Evolutionary conservation across 257 asterid species (phyloP), one percentile per base, ranked within the genome.

Genomic region (Nicotiana tabacum): DNA sequence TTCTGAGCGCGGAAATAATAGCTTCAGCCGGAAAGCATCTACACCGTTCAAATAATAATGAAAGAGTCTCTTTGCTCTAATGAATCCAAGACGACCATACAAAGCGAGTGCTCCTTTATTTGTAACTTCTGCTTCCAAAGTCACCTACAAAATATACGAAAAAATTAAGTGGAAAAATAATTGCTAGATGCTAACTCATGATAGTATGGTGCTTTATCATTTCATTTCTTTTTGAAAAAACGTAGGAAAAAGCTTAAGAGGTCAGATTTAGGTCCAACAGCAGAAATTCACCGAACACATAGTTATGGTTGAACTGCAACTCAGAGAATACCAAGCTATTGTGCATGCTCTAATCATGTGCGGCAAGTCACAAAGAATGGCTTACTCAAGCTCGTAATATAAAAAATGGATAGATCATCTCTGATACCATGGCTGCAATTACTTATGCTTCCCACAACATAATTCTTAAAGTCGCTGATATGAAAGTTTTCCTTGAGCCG

Each of bases 61-160:
- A 87, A 94, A 96, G 83, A 96, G 97, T 88, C 99, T 91, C 90
- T 96, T 96, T 29, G 99, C 93, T 83, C 97, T 90, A 12, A 96
- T 90, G 81, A 96, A 96, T 24, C 99, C 99, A 80, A 96, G 92
- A 39, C 97, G 93, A 6, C 99, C 98, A 68, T 96, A 96, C 5
- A 96, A 83, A 0, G 98, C 98, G 69, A 96, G 95, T 21, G 99
- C 99, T 83, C 98, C 98, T 86, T 92, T 90, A 83, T 96, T 96
- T 9, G 95, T 94, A 68, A 94, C 99, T 86, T 96, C 99, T 62
- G 99, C 98, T 88, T 96, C 99, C 85, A 96, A 84, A 30, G 98
- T 93, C 83, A 95, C 99, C 98, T 95, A 0, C 0, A 76, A 16
- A 76, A 76, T 1, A 16, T 4, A 29, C 1, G 65, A 51, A 51